A percentile compares a stretch with the other conserved stretches of the same genome.
phyloP scores from a whole-genome alignment of 495 filamentous ascomycete species.

The Tuber microsphaerosporum region DNA sequence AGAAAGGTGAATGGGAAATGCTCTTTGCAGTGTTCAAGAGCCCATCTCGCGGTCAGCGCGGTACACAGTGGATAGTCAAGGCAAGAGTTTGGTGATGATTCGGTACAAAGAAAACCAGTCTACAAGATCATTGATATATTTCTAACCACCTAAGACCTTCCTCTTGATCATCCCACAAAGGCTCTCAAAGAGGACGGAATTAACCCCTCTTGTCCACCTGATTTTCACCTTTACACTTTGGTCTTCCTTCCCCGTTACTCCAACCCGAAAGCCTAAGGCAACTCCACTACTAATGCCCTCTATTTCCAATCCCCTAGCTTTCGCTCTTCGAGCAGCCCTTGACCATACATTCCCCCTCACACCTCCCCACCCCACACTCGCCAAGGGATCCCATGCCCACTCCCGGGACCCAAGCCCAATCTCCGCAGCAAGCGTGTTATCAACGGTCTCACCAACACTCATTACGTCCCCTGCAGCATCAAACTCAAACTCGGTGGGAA shows the following conservation, averaged over 20 bases:
- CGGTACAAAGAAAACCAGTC: background rate
- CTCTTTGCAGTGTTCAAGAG: background rate
- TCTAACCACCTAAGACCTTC: constrained; percentile 9
- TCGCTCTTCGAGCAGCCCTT: constrained; percentile 55
- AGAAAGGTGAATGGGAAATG: background rate
- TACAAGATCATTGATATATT: background rate
- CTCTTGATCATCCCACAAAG: constrained; percentile 70
- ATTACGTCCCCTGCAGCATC: constrained; percentile 41
- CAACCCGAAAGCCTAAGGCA: constrained; percentile 47
- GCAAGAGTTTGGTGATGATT: background rate
- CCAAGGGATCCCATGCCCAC: constrained; percentile 50
- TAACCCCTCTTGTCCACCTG: constrained; percentile 69
- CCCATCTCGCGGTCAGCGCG: background rate
- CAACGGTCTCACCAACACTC: constrained; percentile 41
- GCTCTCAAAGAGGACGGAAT: constrained; percentile 76
- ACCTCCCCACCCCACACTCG: constrained; percentile 39
- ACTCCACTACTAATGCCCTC: constrained; percentile 42
- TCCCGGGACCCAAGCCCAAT: constrained; percentile 49
- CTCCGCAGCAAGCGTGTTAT: constrained; percentile 43
- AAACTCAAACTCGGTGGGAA: constrained; percentile 54
- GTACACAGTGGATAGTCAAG: background rate
- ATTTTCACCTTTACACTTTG: constrained; percentile 42
- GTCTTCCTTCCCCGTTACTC: constrained; percentile 14
- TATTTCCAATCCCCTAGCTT: constrained; percentile 36
- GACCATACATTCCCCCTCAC: constrained; percentile 64